Evolutionary conservation across 352 stramenopile species (phyloP).

Genomic region (Globisporangium viniferum): DNA sequence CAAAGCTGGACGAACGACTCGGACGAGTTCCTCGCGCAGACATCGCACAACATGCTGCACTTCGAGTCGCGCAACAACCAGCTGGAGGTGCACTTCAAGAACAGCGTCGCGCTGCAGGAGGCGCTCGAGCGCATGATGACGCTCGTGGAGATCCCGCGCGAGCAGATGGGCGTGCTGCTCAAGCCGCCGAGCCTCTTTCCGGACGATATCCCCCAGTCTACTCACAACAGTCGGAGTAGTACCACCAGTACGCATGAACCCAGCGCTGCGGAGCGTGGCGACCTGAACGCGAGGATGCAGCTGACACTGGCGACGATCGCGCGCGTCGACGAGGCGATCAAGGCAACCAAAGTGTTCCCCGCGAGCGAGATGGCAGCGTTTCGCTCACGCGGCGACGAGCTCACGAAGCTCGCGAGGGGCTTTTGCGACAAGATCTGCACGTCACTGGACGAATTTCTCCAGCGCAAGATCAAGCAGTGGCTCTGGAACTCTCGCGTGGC

Average conservation of each 20-base stretch:
- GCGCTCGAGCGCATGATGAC: constrained; percentile 45
- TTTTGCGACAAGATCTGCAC: constrained; percentile 58
- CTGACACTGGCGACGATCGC: constrained; percentile 39
- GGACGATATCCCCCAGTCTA: constrained; percentile 18
- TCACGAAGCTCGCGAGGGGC: constrained; percentile 34
- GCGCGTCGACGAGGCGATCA: constrained; percentile 50
- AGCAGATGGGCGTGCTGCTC: constrained; percentile 50
- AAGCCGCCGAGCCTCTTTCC: constrained; percentile 52
- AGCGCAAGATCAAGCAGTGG: constrained; percentile 45
- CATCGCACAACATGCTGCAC: constrained; percentile 66
- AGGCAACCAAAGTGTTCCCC: constrained; percentile 51
- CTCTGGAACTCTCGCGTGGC: constrained; percentile 18
- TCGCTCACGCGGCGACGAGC: constrained; percentile 47
- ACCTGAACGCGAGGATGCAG: constrained; percentile 31
- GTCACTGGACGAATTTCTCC: constrained; percentile 56
- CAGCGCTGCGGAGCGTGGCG: constrained; percentile 5
- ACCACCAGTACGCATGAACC: constrained; percentile 2
- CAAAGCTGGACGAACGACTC: constrained; percentile 66
- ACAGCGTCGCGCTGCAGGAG: constrained; percentile 63
- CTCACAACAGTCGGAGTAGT: constrained; percentile 9
- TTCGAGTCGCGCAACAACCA: constrained; percentile 82
- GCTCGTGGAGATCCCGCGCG: constrained; percentile 48
- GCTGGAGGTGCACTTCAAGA: constrained; percentile 78
- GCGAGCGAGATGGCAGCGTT: constrained; percentile 68
- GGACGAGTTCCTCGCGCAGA: constrained; percentile 51